These are phyloP conservation scores for Jasminum sambac DNA, from an alignment of 257 asterid genomes.

Conservation along the genomic window DNA sequence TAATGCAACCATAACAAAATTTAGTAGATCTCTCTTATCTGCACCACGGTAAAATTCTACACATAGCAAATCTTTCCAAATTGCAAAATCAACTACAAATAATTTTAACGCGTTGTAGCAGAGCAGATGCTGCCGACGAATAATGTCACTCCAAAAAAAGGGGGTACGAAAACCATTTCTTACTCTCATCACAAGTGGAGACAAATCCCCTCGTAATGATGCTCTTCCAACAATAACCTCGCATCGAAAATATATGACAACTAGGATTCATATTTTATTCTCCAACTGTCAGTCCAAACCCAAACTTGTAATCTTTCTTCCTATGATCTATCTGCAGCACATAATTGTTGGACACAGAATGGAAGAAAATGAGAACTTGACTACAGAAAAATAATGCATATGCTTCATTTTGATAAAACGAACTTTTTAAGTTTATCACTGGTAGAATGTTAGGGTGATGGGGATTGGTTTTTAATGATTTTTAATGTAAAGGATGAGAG, in stretches of 20 bases:
- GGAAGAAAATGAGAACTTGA: background rate
- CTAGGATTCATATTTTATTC: conserved; percentile 40
- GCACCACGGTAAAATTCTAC: background rate
- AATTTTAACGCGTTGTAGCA: background rate
- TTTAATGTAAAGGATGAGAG: too few species aligned
- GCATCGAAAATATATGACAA: background rate
- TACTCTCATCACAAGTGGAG: background rate
- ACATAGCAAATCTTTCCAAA: background rate
- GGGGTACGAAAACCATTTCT: background rate
- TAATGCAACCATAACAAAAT: background rate
- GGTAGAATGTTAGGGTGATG: too few species aligned
- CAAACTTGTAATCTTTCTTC: conserved; percentile 89
- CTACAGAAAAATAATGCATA: background rate
- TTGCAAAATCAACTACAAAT: background rate
- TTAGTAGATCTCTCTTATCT: background rate
- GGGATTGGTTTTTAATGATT: too few species aligned
- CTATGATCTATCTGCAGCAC: conserved; percentile 67
- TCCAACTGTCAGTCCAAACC: conserved; percentile 84
- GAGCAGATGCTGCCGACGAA: conserved; percentile 1
- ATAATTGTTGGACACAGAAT: background rate
- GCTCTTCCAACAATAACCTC: background rate
- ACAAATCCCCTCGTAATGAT: background rate
- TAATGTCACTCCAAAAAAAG: background rate
- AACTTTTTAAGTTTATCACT: too few species aligned
- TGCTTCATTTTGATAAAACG: too few species aligned